Conservation (phyloP, 2,329 filamentous ascomycete species). For the Calycina marina region DNA sequence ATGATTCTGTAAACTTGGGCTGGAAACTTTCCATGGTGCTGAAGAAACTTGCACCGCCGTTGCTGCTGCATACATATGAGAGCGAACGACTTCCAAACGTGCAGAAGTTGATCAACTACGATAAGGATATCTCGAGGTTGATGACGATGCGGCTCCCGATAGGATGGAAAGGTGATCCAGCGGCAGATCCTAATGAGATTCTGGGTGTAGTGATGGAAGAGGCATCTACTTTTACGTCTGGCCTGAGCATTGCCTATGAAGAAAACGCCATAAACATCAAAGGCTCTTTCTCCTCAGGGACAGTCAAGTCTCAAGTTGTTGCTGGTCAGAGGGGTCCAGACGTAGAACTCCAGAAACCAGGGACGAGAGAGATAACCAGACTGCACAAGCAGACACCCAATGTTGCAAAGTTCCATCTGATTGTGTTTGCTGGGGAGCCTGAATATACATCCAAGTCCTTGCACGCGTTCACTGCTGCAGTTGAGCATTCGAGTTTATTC, state of each 20-base stretch:
- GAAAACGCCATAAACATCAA: constrained; percentile 30
- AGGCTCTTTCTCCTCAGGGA: constrained; percentile 13
- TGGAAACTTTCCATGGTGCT: constrained; percentile 42
- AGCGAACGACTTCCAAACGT: constrained; percentile 31
- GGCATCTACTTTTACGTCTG: constrained; percentile 46
- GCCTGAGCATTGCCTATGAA: constrained; percentile 41
- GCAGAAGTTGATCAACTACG: constrained; percentile 26
- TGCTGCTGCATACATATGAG: constrained; percentile 37
- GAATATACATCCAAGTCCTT: constrained; percentile 12
- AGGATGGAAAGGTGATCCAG: constrained; percentile 27
- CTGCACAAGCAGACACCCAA: constrained; percentile 31
- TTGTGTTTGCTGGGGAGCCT: constrained; percentile 27
- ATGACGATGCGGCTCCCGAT: constrained; percentile 28
- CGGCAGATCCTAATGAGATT: constrained; percentile 28
- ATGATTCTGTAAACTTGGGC: constrained; percentile 46
- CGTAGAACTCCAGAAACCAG: constrained; percentile 29
- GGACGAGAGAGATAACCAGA: constrained; percentile 28
- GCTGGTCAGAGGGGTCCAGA: constrained; percentile 33
- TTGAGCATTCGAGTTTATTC: constrained; percentile 13
- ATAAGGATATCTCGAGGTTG: constrained; percentile 25
- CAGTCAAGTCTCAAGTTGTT: constrained; percentile 12
- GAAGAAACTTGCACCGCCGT: constrained; percentile 27
- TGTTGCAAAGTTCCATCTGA: constrained; percentile 26
- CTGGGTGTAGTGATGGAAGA: constrained; percentile 41
- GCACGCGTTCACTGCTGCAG: constrained; percentile 7